Evolutionary conservation across 2,329 filamentous ascomycete species (phyloP).

Genomic region (Cryphonectria carpinicola): DNA sequence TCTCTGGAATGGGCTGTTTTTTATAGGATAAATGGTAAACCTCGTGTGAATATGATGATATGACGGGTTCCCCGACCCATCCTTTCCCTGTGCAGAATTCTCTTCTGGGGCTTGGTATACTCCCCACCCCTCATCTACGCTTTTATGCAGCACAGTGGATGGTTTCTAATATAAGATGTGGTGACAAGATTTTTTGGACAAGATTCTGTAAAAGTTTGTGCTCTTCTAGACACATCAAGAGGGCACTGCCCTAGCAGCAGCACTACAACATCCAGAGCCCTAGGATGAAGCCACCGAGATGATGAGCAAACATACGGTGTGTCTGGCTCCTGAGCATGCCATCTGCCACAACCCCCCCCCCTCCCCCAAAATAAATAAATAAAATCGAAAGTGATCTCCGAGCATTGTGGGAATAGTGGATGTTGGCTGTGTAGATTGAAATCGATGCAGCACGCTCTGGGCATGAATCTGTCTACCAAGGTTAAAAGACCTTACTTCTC

Average conservation of each 20-base stretch:
- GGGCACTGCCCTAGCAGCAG: neutral
- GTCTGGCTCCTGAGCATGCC: neutral
- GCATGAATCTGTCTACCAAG: too few relatives aligned
- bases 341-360: neutral
- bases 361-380: neutral
- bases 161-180: neutral
- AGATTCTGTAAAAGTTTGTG: neutral
- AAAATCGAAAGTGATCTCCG: neutral
- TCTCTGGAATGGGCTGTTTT: neutral
- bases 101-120: neutral
- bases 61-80: neutral
- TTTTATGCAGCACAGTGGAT: too few relatives aligned
- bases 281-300: neutral
- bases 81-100: neutral
- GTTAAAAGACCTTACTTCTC: too few relatives aligned
- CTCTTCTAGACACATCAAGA: too few relatives aligned
- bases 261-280: neutral
- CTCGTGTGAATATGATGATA: neutral
- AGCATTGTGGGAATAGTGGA: neutral
- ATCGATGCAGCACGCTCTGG: too few relatives aligned
- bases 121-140: neutral
- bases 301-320: neutral
- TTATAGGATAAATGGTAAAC: neutral
- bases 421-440: too few relatives aligned
- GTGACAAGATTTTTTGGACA: neutral